Evolutionary conservation across 2,329 filamentous ascomycete genomes (phyloP), one percentile per base, ranked within the genome.

Genomic region (Ceratocystis harringtonii): DNA sequence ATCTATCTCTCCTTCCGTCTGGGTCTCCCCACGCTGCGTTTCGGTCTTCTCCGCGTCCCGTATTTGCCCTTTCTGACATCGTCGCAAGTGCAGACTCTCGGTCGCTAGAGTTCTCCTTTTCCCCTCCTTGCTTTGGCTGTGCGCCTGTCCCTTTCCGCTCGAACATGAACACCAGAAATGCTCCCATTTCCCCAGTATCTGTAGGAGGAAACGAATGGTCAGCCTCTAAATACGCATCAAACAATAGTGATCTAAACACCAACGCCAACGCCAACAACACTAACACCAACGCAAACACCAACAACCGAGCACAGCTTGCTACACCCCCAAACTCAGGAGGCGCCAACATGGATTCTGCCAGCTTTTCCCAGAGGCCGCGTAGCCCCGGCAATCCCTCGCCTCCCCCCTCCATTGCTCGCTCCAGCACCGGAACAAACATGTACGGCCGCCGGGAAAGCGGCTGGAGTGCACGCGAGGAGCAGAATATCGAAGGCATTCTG

Each of bases 191-290:
- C 73, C 89, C 90, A 73, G 82, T 90, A 75, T 94, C 89, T 77
- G 78, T 89, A 80, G 86, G 87, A 75, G 89, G 87, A 74, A 91
- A 85, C 79, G 90, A 94, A 74, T 94, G 88, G 86, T 88, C 88
- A 61, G 83, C 80, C 71, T 82, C 83, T 69, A 85, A 85, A 72
- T 89, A 90, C 75, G 81, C 84, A 25, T 17, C 64, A 45, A 62
- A 62, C 48, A 63, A 65, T 48, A 30, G 22, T 69, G 77, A 77
- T 69, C 72, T 80, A 72, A 79, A 78, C 73, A 78, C 82, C 74
- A 78, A 78, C 68, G 75, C 80, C 65, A 78, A 78, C 68, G 75
- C 80, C 65, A 82, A 79, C 73, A 78, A 78, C 73, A 78, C 82
- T 74, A 78, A 78, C 68, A 75, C 80, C 65, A 82, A 79, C 73